Conservation (phyloP, 345 rosid genomes). For the Mercurialis annua region DNA sequence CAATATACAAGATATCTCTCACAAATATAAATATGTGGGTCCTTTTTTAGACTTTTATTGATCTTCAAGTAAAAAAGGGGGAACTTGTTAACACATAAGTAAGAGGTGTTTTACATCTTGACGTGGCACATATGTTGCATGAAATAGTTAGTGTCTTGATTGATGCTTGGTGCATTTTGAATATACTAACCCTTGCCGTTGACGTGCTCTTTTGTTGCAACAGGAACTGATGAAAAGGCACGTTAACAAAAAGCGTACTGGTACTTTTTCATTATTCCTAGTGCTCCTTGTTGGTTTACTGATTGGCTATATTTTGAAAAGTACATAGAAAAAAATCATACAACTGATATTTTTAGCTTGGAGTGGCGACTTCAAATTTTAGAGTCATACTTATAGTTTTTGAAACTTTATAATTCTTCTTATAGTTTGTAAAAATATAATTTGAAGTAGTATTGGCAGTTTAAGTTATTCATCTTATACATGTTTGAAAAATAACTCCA, state of each 20-base stretch:
- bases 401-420: background rate
- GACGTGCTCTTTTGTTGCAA: background rate
- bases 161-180: background rate
- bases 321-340: constrained; percentile 19
- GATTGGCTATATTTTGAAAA: constrained; percentile 55
- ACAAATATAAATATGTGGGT: too few species aligned
- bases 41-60: too few species aligned
- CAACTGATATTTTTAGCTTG: constrained; percentile 4
- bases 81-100: too few species aligned
- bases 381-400: constrained; percentile 1
- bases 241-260: constrained; percentile 37
- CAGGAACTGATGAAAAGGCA: constrained; percentile 67
- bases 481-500: background rate
- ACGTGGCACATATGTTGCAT: too few species aligned
- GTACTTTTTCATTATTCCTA: constrained; percentile 45
- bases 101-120: too few species aligned
- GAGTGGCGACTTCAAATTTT: background rate
- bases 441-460: constrained; percentile 4
- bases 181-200: background rate
- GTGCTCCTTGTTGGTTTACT: constrained; percentile 54
- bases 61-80: too few species aligned
- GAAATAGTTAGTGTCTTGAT: background rate
- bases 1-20: too few species aligned
- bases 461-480: background rate
- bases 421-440: constrained; percentile 5